phyloP scores from a whole-genome alignment of 2,329 filamentous ascomycete genomes.

The Aschersonia sp. region DNA sequence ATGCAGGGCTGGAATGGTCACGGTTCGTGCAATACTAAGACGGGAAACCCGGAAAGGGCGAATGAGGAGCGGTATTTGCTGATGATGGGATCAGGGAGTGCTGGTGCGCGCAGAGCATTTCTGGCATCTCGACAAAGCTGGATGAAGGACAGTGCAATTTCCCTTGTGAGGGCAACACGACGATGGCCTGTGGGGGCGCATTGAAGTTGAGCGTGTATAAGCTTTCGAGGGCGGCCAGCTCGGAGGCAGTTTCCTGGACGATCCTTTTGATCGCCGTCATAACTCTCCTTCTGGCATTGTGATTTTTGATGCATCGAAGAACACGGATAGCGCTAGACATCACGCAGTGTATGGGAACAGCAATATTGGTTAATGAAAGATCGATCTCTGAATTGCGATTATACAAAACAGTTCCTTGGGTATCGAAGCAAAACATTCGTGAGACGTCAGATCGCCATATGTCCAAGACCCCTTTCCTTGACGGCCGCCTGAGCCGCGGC shows the following conservation, averaged over 20 bases:
- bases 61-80: neutral
- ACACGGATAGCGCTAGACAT: no score
- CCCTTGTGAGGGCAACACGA: constrained; percentile 37
- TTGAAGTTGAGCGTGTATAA: constrained; percentile 33
- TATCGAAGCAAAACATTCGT: no score
- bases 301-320: neutral
- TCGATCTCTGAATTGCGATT: no score
- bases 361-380: no score
- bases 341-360: no score
- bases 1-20: constrained; percentile 41
- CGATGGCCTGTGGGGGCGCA: constrained; percentile 37
- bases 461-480: constrained; percentile 37
- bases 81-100: constrained; percentile 30
- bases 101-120: constrained; percentile 41
- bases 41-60: neutral
- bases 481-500: constrained; percentile 40
- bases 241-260: neutral
- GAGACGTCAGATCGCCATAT: constrained; percentile 23
- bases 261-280: neutral
- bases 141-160: constrained; percentile 33
- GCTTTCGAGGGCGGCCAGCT: constrained; percentile 5
- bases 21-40: constrained; percentile 14
- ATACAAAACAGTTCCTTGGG: neutral
- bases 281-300: neutral
- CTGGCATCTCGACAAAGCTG: constrained; percentile 28